These are phyloP conservation scores for Xylariaceae sp. DNA, from an alignment of 2,329 filamentous ascomycete genomes.

Conservation along the genomic window DNA sequence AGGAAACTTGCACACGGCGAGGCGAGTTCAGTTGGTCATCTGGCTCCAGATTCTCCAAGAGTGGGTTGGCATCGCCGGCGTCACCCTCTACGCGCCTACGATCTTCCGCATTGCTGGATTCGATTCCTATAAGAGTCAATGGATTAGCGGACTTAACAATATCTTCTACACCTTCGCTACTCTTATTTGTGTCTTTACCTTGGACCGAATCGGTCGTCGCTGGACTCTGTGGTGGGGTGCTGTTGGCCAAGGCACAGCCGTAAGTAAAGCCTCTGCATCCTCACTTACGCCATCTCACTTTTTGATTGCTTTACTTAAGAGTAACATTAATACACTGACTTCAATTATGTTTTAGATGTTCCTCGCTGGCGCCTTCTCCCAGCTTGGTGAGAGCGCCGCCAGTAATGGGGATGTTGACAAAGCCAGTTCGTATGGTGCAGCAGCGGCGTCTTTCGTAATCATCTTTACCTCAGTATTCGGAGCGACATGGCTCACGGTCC, in stretches of 20 bases:
- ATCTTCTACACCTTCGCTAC: constrained; percentile 67
- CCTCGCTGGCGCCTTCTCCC: constrained; percentile 67
- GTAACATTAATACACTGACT: background rate
- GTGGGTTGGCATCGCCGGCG: constrained; percentile 73
- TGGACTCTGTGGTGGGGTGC: constrained; percentile 75
- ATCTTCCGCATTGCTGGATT: constrained; percentile 74
- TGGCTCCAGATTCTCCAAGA: constrained; percentile 77
- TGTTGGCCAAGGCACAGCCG: constrained; percentile 64
- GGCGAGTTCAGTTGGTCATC: constrained; percentile 72
- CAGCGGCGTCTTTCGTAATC: constrained; percentile 75
- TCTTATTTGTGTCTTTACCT: constrained; percentile 71
- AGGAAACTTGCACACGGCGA: constrained; percentile 69
- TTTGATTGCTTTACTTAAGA: background rate
- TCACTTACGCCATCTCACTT: background rate
- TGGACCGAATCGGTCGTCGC: constrained; percentile 72
- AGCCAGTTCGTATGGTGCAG: constrained; percentile 63
- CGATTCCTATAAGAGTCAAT: constrained; percentile 63
- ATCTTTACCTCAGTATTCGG: constrained; percentile 71
- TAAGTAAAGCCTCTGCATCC: constrained; percentile 6
- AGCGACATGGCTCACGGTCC: constrained; percentile 66
- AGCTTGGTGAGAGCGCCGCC: constrained; percentile 57
- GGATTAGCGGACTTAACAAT: constrained; percentile 65
- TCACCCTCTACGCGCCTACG: constrained; percentile 65
- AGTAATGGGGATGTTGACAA: constrained; percentile 52
- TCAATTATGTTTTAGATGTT: constrained; percentile 59